These are phyloP conservation scores for Pyrenophora seminiperda DNA, from an alignment of 2,329 filamentous ascomycete species.

Conservation along the genomic window DNA sequence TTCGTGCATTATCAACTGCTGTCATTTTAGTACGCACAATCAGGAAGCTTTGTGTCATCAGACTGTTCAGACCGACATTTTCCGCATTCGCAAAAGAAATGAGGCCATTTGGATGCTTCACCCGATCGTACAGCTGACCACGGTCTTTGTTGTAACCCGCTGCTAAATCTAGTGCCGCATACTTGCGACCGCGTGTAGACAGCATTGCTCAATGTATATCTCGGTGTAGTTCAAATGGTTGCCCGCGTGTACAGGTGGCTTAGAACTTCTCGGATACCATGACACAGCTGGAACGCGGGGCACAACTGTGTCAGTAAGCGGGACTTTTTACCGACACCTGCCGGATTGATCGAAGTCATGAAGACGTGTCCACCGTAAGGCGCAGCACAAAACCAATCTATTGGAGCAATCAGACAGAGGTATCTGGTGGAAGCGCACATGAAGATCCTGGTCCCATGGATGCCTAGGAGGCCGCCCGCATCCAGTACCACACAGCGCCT, in stretches of 20 bases:
- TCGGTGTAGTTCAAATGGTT: neutral
- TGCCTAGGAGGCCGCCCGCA: constrained; percentile 14
- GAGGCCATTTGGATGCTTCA: constrained; percentile 2
- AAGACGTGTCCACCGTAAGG: neutral
- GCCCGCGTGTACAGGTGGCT: neutral
- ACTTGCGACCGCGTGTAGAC: constrained; percentile 7
- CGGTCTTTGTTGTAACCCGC: constrained; percentile 12
- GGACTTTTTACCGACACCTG: neutral
- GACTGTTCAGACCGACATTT: neutral
- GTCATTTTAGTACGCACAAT: neutral
- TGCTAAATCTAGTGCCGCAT: constrained; percentile 8
- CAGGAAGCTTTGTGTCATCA: too few species aligned
- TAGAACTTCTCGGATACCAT: neutral
- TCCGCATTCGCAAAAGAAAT: constrained; percentile 9
- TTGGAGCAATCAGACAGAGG: neutral
- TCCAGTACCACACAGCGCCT: neutral
- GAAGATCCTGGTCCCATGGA: neutral
- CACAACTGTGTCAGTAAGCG: neutral
- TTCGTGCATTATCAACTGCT: constrained; percentile 10
- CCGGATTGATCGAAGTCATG: neutral
- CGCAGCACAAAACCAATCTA: neutral
- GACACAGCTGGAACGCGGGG: constrained; percentile 6
- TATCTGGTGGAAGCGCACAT: neutral
- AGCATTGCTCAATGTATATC: neutral
- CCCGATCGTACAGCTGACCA: constrained; percentile 2